Evolutionary conservation across 306 rosid species (phyloP).

Genomic region (Vigna radiata): DNA sequence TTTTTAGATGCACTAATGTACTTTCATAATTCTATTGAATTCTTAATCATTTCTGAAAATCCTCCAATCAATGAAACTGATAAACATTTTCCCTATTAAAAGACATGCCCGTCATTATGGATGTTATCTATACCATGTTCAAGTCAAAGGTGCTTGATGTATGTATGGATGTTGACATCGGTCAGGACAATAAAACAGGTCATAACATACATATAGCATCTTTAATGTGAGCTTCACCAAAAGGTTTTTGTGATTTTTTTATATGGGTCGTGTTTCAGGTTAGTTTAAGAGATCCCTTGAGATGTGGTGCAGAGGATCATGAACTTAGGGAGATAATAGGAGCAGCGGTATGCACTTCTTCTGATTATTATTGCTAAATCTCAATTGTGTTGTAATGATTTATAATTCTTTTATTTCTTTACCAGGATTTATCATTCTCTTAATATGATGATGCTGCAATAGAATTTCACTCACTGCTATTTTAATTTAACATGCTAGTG

Average conservation of each 20-base stretch:
- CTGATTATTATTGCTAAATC: conserved; percentile 20
- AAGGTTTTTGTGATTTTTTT: conserved; percentile 22
- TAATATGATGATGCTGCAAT: conserved; percentile 10
- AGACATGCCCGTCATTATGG: not conserved
- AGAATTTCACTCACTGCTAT: conserved; percentile 18
- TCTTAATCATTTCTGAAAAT: conserved; percentile 4
- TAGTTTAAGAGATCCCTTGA: conserved; percentile 92
- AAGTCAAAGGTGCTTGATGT: not conserved
- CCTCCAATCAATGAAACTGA: not conserved
- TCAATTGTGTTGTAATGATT: conserved; percentile 18
- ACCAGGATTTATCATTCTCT: conserved; percentile 8
- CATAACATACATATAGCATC: not conserved
- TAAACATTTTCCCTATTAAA: not conserved
- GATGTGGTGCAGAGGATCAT: conserved; percentile 71
- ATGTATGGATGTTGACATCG: not conserved
- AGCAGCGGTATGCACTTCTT: conserved; percentile 73
- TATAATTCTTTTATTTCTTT: not conserved
- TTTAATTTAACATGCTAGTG: not conserved
- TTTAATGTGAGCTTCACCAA: conserved; percentile 22
- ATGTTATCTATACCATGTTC: not conserved
- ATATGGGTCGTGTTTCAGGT: conserved; percentile 57
- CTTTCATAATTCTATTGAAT: not conserved
- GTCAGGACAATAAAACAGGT: conserved; percentile 5
- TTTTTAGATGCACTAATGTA: not conserved
- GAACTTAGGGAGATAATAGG: conserved; percentile 77